Evolutionary conservation across 2,329 filamentous ascomycete genomes (phyloP), one percentile per base, ranked within the genome.

Genomic region (Trematosphaeria pertusa): DNA sequence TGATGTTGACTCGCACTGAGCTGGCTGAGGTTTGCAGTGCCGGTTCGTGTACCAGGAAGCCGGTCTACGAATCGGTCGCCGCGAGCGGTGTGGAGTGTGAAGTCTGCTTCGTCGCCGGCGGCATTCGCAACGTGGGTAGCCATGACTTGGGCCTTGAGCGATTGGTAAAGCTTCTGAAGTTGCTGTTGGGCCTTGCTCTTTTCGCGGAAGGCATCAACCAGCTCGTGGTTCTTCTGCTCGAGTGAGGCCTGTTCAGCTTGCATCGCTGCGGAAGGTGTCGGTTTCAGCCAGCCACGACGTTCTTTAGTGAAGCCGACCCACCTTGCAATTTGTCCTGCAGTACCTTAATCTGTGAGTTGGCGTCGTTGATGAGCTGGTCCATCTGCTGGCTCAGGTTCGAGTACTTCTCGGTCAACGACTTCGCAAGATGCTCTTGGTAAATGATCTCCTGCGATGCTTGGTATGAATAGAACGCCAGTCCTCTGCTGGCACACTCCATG

Each of bases 401-500:
- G 65, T 88, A 91, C 67, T 89, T 92, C 9, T 91, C 87, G 0
- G 82, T 84, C 51, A 95, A 73, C 8, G 81, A 85, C 61, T 86
- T 91, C 33, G 83, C 85, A 1, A 90, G 73, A 57, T 87, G 85
- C 58, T 91, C 86, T 65, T 96, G 89, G 61, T 92, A 96, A 41
- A 87, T 81, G 48, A 95, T 88, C 71, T 96, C 89, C 61, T 94
- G 89, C 2, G 85, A 86, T 15, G 86, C 85, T 67, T 96, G 91
- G 61, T 96, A 96, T 21, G 84, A 86, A 87, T 91, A 96, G 66
- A 96, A 96, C 22, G 82, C 84, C 54, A 96, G 72, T 1, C 87
- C 91, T 56, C 89, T 81, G 4, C 87, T 85, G 17, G 90, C 88
- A 70, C 91, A 95, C 60, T 96, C 92, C 81, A 96, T 91, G 54